Conservation (phyloP, 2,329 filamentous ascomycete species). For the Colletotrichum kahawae region DNA sequence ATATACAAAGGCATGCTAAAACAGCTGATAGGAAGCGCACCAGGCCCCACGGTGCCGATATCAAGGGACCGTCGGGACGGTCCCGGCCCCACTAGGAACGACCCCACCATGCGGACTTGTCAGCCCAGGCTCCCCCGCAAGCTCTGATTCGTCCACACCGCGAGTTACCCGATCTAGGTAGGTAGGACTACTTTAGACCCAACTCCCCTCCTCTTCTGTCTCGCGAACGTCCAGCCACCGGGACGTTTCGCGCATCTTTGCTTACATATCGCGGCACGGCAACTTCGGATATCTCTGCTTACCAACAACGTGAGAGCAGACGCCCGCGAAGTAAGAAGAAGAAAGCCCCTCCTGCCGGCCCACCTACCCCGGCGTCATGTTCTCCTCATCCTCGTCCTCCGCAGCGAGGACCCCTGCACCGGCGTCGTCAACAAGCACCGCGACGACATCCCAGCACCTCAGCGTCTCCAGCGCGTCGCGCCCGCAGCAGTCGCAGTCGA, state of each 20-base stretch:
- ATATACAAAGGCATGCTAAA: not conserved
- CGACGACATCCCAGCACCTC: conserved; percentile 4
- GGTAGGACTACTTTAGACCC: not conserved
- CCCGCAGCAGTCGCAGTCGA: conserved; percentile 5
- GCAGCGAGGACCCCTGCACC: not conserved
- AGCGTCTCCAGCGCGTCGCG: conserved; percentile 21
- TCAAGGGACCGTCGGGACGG: not conserved
- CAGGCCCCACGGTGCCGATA: not conserved
- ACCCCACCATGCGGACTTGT: not conserved
- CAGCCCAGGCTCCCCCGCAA: not conserved
- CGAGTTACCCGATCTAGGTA: conserved; percentile 13
- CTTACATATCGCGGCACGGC: not conserved
- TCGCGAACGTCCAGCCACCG: not conserved
- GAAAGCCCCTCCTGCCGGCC: not conserved
- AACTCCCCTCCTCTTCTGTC: not conserved
- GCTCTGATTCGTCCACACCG: conserved; percentile 5
- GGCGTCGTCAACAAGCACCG: conserved; percentile 1
- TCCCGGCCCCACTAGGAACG: not conserved
- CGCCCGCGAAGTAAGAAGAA: not conserved
- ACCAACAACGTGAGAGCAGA: not conserved
- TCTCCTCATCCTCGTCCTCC: conserved; percentile 13
- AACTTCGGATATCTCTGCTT: not conserved
- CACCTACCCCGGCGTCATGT: not conserved
- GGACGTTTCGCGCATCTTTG: not conserved
- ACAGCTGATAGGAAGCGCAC: not conserved